phyloP scores from a whole-genome alignment of 257 asterid species.

The Forsythia suspensa region DNA sequence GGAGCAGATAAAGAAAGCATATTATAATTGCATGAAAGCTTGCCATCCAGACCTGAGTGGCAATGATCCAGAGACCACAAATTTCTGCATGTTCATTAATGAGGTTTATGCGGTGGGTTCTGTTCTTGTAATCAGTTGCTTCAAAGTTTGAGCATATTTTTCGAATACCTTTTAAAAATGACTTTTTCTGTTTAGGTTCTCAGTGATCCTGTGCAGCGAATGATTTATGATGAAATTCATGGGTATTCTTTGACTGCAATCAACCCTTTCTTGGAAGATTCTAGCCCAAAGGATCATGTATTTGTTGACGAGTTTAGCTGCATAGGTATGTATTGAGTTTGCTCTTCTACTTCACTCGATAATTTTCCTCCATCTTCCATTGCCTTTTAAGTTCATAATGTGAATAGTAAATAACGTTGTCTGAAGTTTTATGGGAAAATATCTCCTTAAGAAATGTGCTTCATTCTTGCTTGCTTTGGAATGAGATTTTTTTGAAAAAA shows the following conservation, averaged over 20 bases:
- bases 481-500: too few species aligned
- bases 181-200: conserved; percentile 64
- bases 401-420: conserved; percentile 4
- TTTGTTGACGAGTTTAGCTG: conserved; percentile 99
- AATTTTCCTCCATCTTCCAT: neutral
- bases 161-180: neutral
- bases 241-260: conserved; percentile 86
- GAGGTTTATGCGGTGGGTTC: conserved; percentile 83
- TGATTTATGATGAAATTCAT: conserved; percentile 93
- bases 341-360: conserved; percentile 6
- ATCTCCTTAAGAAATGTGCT: neutral
- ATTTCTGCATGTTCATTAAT: conserved; percentile 92
- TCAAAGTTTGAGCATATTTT: neutral
- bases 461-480: too few species aligned
- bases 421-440: neutral
- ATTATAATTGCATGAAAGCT: conserved; percentile 93
- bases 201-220: conserved; percentile 94
- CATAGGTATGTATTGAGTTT: conserved; percentile 58
- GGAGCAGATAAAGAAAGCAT: conserved; percentile 90
- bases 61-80: conserved; percentile 80
- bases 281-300: conserved; percentile 71
- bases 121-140: conserved; percentile 1
- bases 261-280: conserved; percentile 84
- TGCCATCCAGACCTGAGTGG: conserved; percentile 99
- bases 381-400: conserved; percentile 7